These are phyloP conservation scores for Harringtonia aguacate DNA, from an alignment of 2,329 filamentous ascomycete genomes.

Conservation along the genomic window DNA sequence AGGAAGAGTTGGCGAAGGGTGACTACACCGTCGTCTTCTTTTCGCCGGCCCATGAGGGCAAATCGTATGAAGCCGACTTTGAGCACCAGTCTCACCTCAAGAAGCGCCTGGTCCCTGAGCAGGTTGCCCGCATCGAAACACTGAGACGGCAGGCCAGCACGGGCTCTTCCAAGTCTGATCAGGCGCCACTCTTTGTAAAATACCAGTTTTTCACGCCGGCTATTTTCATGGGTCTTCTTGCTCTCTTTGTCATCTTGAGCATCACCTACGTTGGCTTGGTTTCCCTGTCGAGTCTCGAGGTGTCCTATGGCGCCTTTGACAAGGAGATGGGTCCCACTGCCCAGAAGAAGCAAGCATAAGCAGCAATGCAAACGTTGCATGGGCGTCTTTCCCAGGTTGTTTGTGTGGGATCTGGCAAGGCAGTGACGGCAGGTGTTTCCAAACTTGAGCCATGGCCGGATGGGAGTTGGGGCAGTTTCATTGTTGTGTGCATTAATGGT, in stretches of 20 bases:
- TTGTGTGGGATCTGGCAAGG: not conserved
- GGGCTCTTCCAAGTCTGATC: constrained; percentile 22
- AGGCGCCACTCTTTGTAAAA: constrained; percentile 65
- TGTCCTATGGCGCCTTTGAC: constrained; percentile 90
- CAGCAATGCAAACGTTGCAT: not conserved
- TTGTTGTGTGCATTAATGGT: not conserved
- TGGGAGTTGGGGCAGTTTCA: not conserved
- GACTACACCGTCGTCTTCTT: constrained; percentile 69
- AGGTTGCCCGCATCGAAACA: constrained; percentile 9
- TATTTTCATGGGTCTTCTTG: constrained; percentile 78
- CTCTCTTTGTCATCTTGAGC: constrained; percentile 57
- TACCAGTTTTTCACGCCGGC: constrained; percentile 92
- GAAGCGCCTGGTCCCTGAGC: constrained; percentile 31
- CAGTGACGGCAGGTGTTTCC: not conserved
- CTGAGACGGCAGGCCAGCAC: constrained; percentile 26
- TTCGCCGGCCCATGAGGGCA: constrained; percentile 45
- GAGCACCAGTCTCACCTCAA: constrained; percentile 64
- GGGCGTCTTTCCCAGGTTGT: no score
- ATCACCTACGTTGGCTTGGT: constrained; percentile 71
- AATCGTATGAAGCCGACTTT: constrained; percentile 56
- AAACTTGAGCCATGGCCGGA: not conserved
- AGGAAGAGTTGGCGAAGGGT: constrained; percentile 21
- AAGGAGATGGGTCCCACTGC: constrained; percentile 88
- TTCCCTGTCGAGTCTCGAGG: constrained; percentile 70
- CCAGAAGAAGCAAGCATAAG: constrained; percentile 65